Conservation (phyloP, 768 basidiomycete species). For the Boletus tylopilopsis region DNA sequence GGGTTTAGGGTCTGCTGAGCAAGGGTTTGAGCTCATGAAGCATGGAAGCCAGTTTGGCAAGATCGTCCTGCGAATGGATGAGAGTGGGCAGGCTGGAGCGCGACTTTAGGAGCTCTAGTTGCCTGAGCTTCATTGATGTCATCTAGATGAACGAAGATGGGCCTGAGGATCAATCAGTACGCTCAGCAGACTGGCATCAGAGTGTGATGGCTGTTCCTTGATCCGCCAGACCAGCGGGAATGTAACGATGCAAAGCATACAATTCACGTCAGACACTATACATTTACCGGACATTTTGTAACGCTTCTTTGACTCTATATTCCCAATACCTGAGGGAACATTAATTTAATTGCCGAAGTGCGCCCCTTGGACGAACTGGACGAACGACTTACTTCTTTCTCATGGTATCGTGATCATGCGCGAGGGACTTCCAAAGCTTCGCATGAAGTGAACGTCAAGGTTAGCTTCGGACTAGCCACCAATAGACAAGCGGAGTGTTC, state of each 20-base stretch:
- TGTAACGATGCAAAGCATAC: constrained; percentile 1
- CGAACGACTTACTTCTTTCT: constrained; percentile 60
- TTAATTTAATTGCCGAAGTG: constrained; percentile 25
- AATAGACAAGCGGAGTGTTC: background rate
- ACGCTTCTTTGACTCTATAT: constrained; percentile 59
- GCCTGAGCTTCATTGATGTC: background rate
- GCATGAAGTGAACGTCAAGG: constrained; percentile 9
- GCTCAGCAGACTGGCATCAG: background rate
- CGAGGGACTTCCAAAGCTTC: constrained; percentile 71
- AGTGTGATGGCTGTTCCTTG: background rate
- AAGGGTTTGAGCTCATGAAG: constrained; percentile 68
- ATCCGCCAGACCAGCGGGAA: background rate
- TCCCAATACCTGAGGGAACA: constrained; percentile 65
- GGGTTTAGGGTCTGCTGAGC: constrained; percentile 58
- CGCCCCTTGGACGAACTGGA: constrained; percentile 5
- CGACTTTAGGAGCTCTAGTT: constrained; percentile 18
- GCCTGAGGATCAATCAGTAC: background rate
- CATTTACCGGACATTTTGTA: constrained; percentile 22
- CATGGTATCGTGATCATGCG: constrained; percentile 66
- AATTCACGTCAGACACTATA: constrained; percentile 8
- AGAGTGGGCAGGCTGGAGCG: constrained; percentile 18
- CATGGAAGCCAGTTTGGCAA: constrained; percentile 74
- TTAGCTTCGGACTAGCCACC: constrained; percentile 4
- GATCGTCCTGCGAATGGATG: constrained; percentile 54
- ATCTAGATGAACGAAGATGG: background rate